These are phyloP conservation scores for Phanerochaete sordida DNA, from an alignment of 768 basidiomycete species.

Conservation along the genomic window DNA sequence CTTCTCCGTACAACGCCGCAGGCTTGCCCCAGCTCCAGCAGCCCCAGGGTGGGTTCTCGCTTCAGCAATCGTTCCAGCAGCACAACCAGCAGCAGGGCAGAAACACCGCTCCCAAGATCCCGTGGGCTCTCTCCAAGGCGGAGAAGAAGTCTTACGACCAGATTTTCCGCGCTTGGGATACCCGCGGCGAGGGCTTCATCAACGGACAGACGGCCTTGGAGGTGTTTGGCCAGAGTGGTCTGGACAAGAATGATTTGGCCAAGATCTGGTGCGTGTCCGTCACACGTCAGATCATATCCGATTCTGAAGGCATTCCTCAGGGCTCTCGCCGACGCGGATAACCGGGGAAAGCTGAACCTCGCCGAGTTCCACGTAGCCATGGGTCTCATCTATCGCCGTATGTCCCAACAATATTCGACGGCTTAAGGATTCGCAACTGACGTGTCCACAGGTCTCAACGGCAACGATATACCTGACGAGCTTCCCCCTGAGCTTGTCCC, in stretches of 20 bases:
- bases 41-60: conserved; percentile 47
- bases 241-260: conserved; percentile 87
- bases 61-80: conserved; percentile 86
- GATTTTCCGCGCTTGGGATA: conserved; percentile 97
- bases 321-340: conserved; percentile 89
- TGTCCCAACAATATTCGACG: conserved; percentile 28
- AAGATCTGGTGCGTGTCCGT: conserved; percentile 74
- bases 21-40: conserved; percentile 71
- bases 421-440: not conserved
- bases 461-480: conserved; percentile 82
- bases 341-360: conserved; percentile 92
- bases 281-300: not conserved
- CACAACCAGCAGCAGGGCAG: conserved; percentile 76
- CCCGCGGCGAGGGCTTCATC: conserved; percentile 78
- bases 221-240: conserved; percentile 91
- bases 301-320: conserved; percentile 34
- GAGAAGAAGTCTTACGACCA: conserved; percentile 97
- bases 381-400: conserved; percentile 95
- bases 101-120: conserved; percentile 60
- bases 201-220: conserved; percentile 80
- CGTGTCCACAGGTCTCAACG: conserved; percentile 68
- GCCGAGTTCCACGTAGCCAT: conserved; percentile 98
- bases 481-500: conserved; percentile 90
- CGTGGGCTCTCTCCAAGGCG: conserved; percentile 82
- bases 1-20: conserved; percentile 54